Base-by-base conservation (phyloP, 805 yeast species). In the Starmerella stigmatis region DNA sequence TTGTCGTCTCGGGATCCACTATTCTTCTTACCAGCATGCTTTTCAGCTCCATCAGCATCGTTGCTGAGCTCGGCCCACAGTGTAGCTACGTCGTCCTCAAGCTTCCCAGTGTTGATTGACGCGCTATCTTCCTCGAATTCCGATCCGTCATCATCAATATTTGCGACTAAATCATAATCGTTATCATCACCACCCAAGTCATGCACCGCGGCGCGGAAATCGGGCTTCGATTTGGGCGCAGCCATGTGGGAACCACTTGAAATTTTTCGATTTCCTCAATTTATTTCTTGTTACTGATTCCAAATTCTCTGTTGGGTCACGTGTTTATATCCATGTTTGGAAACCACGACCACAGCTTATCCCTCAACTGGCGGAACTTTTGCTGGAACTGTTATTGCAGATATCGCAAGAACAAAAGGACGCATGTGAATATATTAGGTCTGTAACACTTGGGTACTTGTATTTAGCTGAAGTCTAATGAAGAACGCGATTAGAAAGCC, bases 111-210 rank as follows among this genome's bases (percentile, higher is more conserved):
- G n/a, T 16, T 21, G 3, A 32, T 8, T 7, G 31, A 22, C 7
- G 40, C 58, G 13, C 71, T 54, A 40, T 63, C 70, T 12, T 71
- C 54, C 41, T 64, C 70, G 29, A 41, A 48, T 13, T 58, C 62
- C 12, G 58, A 54, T 8, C 54, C 62, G 15, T 58, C 60, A 44
- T 64, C 63, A 44, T 65, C 75, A 3, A 81, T 54, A 13, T 71
- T 81, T 27, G 72, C 70, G 11, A 88, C 54, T 41, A 86, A 63
- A 35, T 74, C 72, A 37, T 88, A 60, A 61, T 86, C 96, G 19
- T 78, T 88, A 54, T 83, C 92, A 13, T 85, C 72, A 17, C 96
- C 97, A 27, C 96, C 96, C 23, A 88, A 65, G 19, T 78, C 79
- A 12, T 79, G 60, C 2, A 94, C 94, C 65, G 81, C 94, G 49